phyloP scores from a whole-genome alignment of 2,329 filamentous ascomycete species.

The Xylaria sp. region DNA sequence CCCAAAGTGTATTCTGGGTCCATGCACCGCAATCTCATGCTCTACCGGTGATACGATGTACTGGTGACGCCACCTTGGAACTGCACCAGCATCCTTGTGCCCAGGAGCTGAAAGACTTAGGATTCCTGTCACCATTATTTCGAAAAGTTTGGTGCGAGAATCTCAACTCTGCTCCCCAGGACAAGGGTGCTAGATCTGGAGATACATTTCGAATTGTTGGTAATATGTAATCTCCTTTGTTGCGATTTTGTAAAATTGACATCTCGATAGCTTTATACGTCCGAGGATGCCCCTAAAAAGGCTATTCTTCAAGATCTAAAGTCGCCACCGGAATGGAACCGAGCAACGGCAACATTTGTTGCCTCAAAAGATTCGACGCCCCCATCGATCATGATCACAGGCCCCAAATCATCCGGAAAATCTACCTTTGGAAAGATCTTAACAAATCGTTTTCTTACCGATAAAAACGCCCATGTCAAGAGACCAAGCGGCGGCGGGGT shows the following conservation, averaged over 20 bases:
- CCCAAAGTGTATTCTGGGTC: constrained; percentile 62
- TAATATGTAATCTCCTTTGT: neutral
- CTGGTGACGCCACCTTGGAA: constrained; percentile 62
- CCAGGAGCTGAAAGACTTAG: constrained; percentile 62
- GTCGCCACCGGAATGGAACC: constrained; percentile 70
- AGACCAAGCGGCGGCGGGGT: constrained; percentile 51
- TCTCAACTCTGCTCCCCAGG: constrained; percentile 42
- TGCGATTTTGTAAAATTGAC: constrained; percentile 41
- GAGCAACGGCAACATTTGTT: constrained; percentile 61
- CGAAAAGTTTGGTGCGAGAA: constrained; percentile 71
- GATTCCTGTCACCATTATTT: constrained; percentile 72
- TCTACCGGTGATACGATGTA: constrained; percentile 71
- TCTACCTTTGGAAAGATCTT: constrained; percentile 77
- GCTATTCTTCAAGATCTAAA: constrained; percentile 63
- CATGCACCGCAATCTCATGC: constrained; percentile 76
- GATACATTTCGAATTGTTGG: constrained; percentile 63
- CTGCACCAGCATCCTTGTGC: constrained; percentile 64
- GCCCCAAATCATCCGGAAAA: constrained; percentile 78
- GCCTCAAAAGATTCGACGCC: constrained; percentile 50
- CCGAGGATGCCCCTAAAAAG: constrained; percentile 62
- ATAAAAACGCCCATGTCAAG: constrained; percentile 45
- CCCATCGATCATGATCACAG: constrained; percentile 68
- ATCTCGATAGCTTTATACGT: constrained; percentile 60
- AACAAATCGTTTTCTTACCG: constrained; percentile 72
- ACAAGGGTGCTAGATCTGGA: constrained; percentile 38